Percentiles rank a stretch among this genome's conserved stretches.
Conservation (phyloP, 495 filamentous ascomycete genomes). For the Mytilinidion resinicola region DNA sequence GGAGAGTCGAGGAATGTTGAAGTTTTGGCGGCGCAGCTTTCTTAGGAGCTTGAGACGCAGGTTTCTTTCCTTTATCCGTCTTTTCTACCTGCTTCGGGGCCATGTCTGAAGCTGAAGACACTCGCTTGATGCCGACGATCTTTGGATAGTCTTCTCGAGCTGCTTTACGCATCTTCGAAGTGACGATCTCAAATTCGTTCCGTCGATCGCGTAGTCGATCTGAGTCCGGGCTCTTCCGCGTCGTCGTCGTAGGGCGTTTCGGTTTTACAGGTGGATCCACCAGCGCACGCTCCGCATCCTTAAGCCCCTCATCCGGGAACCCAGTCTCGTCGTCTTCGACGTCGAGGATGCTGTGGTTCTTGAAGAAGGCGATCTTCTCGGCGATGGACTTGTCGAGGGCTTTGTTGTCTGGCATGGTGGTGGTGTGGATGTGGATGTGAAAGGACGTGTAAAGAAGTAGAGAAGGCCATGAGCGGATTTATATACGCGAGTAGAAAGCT, state of each 20-base stretch:
- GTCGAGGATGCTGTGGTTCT: constrained; percentile 43
- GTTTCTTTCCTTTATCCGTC: constrained; percentile 22
- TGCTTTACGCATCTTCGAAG: too few relatives aligned
- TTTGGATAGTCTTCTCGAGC: too few relatives aligned
- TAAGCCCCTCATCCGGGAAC: constrained; percentile 25
- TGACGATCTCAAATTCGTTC: too few relatives aligned
- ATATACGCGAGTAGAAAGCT: too few relatives aligned
- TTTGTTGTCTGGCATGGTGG: constrained; percentile 2
- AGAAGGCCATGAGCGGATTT: too few relatives aligned
- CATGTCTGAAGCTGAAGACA: too few relatives aligned
- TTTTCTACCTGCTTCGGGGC: too few relatives aligned
- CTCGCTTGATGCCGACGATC: too few relatives aligned
- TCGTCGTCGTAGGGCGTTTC: constrained; percentile 6
- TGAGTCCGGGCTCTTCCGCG: neutral
- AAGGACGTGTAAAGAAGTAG: too few relatives aligned
- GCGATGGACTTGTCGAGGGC: constrained; percentile 2
- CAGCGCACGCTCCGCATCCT: constrained; percentile 11
- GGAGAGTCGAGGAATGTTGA: constrained; percentile 9
- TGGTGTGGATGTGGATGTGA: neutral
- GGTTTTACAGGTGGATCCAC: constrained; percentile 4
- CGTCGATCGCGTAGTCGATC: too few relatives aligned
- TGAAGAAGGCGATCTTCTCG: constrained; percentile 44
- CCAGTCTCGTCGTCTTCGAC: constrained; percentile 34
- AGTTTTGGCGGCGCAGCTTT: neutral
- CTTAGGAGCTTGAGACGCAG: neutral